A percentile compares a stretch with the other conserved stretches of the same genome.
These are phyloP conservation scores for Chalciporus pseudorubinellus DNA, from an alignment of 768 basidiomycete genomes.

Conservation along the genomic window DNA sequence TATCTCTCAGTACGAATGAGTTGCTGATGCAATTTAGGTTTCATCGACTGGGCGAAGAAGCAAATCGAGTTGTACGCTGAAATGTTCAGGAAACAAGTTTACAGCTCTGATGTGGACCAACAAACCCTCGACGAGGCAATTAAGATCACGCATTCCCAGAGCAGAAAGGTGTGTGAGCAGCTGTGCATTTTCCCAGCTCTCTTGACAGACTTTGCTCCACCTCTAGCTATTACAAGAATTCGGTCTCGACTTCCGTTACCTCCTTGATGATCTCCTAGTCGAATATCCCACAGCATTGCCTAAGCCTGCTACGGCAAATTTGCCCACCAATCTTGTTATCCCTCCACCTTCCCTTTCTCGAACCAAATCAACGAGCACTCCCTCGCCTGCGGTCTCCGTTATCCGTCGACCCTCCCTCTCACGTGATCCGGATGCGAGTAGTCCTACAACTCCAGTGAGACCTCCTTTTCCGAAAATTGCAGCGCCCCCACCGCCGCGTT, in stretches of 20 bases:
- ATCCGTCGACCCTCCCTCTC: conserved; percentile 23
- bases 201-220: neutral
- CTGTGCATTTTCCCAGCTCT: neutral
- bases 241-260: conserved; percentile 90
- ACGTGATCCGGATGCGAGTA: conserved; percentile 28
- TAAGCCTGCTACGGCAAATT: conserved; percentile 18
- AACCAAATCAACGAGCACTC: conserved; percentile 13
- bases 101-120: conserved; percentile 72
- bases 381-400: conserved; percentile 29
- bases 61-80: conserved; percentile 81
- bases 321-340: conserved; percentile 29
- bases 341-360: conserved; percentile 17
- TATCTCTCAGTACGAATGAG: no score
- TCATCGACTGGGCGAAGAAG: conserved; percentile 90
- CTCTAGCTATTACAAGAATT: conserved; percentile 82
- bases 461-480: conserved; percentile 37
- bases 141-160: conserved; percentile 74
- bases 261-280: conserved; percentile 73
- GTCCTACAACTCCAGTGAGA: conserved; percentile 10
- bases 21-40: no score
- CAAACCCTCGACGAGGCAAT: conserved; percentile 75
- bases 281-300: conserved; percentile 44
- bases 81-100: conserved; percentile 89
- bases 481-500: conserved; percentile 64
- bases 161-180: conserved; percentile 62